These are phyloP conservation scores for Dryas integrifolia DNA, from an alignment of 331 rosid genomes.

Conservation along the genomic window DNA sequence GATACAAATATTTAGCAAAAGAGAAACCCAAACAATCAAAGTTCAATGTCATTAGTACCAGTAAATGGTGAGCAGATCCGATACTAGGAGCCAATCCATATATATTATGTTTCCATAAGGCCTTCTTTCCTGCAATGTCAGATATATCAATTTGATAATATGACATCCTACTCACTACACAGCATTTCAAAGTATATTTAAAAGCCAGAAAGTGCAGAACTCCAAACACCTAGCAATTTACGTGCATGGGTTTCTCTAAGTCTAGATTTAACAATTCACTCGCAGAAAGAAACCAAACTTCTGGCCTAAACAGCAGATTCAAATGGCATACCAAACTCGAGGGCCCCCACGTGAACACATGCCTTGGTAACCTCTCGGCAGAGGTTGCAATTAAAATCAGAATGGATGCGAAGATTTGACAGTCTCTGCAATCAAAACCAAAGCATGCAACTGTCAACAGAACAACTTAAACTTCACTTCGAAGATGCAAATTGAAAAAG, in stretches of 20 bases:
- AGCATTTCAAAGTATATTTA: background rate
- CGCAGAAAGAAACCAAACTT: background rate
- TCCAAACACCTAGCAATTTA: background rate
- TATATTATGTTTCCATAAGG: constrained; percentile 82
- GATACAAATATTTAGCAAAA: constrained; percentile 16
- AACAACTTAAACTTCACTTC: constrained; percentile 7
- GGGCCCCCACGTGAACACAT: constrained; percentile 69
- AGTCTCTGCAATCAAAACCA: constrained; percentile 62
- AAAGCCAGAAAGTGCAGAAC: background rate
- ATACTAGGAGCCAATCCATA: constrained; percentile 71
- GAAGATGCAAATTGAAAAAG: constrained; percentile 12
- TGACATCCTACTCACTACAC: background rate
- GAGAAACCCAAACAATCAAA: constrained; percentile 13
- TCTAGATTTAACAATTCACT: background rate
- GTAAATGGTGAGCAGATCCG: constrained; percentile 73
- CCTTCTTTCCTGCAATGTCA: constrained; percentile 65
- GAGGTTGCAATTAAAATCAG: constrained; percentile 64
- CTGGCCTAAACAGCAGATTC: background rate
- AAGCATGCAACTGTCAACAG: constrained; percentile 20
- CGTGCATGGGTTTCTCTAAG: background rate
- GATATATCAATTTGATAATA: constrained; percentile 18
- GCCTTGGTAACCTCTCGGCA: constrained; percentile 85
- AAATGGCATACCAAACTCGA: constrained; percentile 58
- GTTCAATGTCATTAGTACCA: constrained; percentile 50
- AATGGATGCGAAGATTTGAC: constrained; percentile 81